Evolutionary conservation across 768 basidiomycete species (phyloP).

Genomic region (Russula sp.): DNA sequence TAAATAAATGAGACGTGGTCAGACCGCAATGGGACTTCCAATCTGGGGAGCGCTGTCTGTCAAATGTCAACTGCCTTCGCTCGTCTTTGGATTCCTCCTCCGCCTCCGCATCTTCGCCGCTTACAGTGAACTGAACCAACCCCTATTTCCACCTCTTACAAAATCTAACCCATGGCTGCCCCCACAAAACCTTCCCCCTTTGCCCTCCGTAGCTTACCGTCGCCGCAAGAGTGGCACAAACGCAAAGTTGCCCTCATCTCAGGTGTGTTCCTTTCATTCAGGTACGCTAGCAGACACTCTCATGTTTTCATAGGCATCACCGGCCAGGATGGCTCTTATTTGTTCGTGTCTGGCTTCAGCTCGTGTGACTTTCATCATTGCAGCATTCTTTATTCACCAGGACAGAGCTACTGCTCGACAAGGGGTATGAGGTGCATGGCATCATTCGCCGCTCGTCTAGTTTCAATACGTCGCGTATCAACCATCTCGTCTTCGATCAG

Average conservation of each 20-base stretch:
- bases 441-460: conserved; percentile 96
- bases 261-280: conserved; percentile 38
- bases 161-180: conserved; percentile 33
- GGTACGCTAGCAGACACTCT: conserved; percentile 11
- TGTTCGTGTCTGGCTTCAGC: conserved; percentile 43
- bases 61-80: too few species aligned
- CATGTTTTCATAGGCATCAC: conserved; percentile 63
- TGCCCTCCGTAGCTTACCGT: conserved; percentile 45
- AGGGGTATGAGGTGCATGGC: conserved; percentile 90
- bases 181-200: conserved; percentile 27
- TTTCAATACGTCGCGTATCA: conserved; percentile 94
- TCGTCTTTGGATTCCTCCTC: background rate
- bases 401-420: conserved; percentile 74
- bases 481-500: conserved; percentile 88
- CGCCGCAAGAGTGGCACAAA: conserved; percentile 77
- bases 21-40: too few species aligned
- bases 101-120: background rate
- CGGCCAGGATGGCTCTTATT: conserved; percentile 93
- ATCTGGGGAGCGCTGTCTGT: too few species aligned
- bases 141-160: background rate
- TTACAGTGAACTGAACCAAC: too few species aligned
- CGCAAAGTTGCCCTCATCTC: conserved; percentile 93
- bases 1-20: too few species aligned
- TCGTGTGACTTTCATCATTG: conserved; percentile 16
- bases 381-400: conserved; percentile 33